Evolutionary conservation across 805 yeast species (phyloP), one percentile per base, ranked within the genome.

Genomic region (Ogataea nitratoaversa): DNA sequence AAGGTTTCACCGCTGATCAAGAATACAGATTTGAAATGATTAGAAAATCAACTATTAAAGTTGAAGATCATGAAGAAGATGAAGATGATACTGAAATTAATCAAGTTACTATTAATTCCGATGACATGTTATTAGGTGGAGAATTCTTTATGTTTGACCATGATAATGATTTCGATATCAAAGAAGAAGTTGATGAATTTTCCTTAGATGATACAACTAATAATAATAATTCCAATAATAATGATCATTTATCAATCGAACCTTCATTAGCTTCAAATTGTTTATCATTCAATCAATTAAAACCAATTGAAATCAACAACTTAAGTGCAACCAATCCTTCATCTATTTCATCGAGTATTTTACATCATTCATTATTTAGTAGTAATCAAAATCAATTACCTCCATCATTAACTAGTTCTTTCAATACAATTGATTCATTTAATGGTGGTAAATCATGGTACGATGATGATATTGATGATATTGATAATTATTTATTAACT

Each of bases 1-100:
- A 54, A 38, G 79, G 79, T 13, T 66, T 70, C 42, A 70, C 71
- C 5, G 51, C 68, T 17, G 76, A 72, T 50, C 78, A 74, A 43
- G 74, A 70, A 47, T 65, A 62, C 48, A 60, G 53, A 34, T 39
- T 56, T 23, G 36, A 33, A 9, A 2, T 33, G 7, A 2, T 8
- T 6, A 33, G 28, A 19, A 30, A 18, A 18, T 22, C 25, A 20
- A 6, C n/a, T 19, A 5, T 2, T 19, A 8, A 30, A 30, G 8
- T 2, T 19, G 14, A 30, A 30, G 16, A 19, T 18, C 31, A 14
- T 7, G 19, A 29, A 29, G 31, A 29, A 29, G 31, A 8, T 7
- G 14, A 29, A 29, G 14, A 24, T n/a, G 17, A 18, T 27, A 19
- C 31, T 13, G 17, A 19, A 16, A n/a, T 27, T 18, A 29, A 19